phyloP scores from a whole-genome alignment of 768 basidiomycete species.

The Panus rudis region DNA sequence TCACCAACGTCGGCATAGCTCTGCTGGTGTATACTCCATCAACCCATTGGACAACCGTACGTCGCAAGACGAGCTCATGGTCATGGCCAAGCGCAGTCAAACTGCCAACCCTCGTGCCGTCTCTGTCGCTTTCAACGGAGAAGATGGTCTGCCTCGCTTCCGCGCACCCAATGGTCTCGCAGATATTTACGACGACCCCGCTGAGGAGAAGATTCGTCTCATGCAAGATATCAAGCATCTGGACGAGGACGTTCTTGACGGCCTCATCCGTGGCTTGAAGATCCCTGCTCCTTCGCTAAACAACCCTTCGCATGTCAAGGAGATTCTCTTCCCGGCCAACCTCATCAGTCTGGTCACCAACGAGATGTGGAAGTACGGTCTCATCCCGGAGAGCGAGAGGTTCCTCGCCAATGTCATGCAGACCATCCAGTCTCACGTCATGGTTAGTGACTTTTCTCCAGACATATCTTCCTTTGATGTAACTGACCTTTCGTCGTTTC shows the following conservation, averaged over 20 bases:
- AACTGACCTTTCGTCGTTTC: background rate
- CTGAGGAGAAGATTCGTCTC: slow-evolving; percentile 90
- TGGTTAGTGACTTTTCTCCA: slow-evolving; percentile 54
- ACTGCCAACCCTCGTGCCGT: slow-evolving; percentile 74
- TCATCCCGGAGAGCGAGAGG: slow-evolving; percentile 93
- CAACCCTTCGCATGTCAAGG: slow-evolving; percentile 91
- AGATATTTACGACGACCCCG: slow-evolving; percentile 81
- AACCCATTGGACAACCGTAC: slow-evolving; percentile 58
- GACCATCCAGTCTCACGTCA: slow-evolving; percentile 92
- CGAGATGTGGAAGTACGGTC: slow-evolving; percentile 99
- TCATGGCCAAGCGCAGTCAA: slow-evolving; percentile 64
- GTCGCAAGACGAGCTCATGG: slow-evolving; percentile 72
- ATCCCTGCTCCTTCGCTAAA: slow-evolving; percentile 86
- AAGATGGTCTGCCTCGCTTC: slow-evolving; percentile 64
- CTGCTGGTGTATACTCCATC: slow-evolving; percentile 69
- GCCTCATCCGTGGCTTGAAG: slow-evolving; percentile 85
- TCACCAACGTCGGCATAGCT: slow-evolving; percentile 82
- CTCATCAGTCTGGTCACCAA: slow-evolving; percentile 97
- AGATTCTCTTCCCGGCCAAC: slow-evolving; percentile 98
- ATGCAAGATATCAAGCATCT: slow-evolving; percentile 86
- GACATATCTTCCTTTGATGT: slow-evolving; percentile 4
- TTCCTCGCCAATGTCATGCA: slow-evolving; percentile 99
- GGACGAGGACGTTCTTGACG: slow-evolving; percentile 90
- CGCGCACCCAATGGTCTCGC: slow-evolving; percentile 57
- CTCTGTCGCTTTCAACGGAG: slow-evolving; percentile 82